Base-by-base conservation (phyloP, 768 basidiomycete genomes). In the Macrocybe gigantea region DNA sequence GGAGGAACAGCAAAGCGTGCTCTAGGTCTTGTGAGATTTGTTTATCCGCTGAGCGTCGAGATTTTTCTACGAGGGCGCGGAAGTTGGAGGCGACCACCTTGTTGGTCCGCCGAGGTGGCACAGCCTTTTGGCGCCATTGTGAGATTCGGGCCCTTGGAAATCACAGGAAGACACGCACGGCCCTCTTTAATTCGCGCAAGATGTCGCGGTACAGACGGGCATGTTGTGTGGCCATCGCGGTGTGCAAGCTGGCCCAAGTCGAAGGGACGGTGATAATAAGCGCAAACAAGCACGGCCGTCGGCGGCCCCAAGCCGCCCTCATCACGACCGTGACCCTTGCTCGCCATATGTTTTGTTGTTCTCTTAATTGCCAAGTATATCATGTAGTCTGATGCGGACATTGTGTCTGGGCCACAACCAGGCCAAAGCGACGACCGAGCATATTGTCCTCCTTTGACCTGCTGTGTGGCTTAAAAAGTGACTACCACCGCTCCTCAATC, bases 1-100 rank as follows among this genome's bases (percentile, higher is more conserved):
- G 69, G 63, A 95, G 61, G 63, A 93, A 92, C 5, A 81, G 71
- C 36, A 80, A 62, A 2, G 76, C 71, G 54, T 85, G 80, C 49
- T 78, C 67, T n/a, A 82, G 60, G 53, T 83, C 82, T 8, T 68
- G 65, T 11, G 69, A 60, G 30, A 78, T 49, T 33, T 52, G 50
- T 37, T 52, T 35, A 32, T 57, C 56, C 8, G 62, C 54, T 7
- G 63, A 56, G 48, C 56, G 56, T 44, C 64, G 56, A 32, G 62
- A 60, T 47, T 67, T 64, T 53, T 80, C 78, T 32, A 81, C 73
- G 43, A 86, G 58, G 5, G 67, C 54, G 22, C 86, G 83, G 51
- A 86, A 72, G 55, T 71, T 75, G 33, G 70, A 58, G 1, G 72
- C 59, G 32, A 88, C 70, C 7, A 60, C 55, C 44, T 52, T 59